Evolutionary conservation across 441 rosid genomes (phyloP).

Genomic region (Dalechampia spathulata): DNA sequence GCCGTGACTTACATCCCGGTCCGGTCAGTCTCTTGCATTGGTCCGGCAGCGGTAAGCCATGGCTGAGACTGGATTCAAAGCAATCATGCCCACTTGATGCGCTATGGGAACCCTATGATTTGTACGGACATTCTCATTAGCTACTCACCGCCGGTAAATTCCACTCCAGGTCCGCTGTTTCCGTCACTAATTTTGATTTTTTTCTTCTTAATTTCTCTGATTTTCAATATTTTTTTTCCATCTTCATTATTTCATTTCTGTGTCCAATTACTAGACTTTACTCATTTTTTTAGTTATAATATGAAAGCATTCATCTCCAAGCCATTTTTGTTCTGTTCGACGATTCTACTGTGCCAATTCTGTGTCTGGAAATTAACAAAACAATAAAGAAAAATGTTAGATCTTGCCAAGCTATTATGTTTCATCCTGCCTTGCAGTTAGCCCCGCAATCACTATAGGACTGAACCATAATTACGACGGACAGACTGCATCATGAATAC

Average conservation of each 20-base stretch:
- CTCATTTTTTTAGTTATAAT: too few species aligned
- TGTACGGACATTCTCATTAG: conserved; percentile 53
- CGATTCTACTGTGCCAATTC: too few species aligned
- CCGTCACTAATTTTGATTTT: conserved; percentile 1
- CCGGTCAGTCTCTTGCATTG: conserved; percentile 82
- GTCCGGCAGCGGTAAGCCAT: conserved; percentile 96
- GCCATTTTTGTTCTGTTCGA: too few species aligned
- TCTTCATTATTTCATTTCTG: not conserved
- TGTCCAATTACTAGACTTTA: not conserved
- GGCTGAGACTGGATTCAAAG: conserved; percentile 70
- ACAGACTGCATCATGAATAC: too few species aligned
- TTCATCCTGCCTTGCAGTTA: too few species aligned
- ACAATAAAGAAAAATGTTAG: too few species aligned
- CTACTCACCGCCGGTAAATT: conserved; percentile 32
- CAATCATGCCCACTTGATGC: conserved; percentile 67
- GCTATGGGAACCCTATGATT: conserved; percentile 72
- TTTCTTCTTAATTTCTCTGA: not conserved
- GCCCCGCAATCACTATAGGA: too few species aligned
- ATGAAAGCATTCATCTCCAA: too few species aligned
- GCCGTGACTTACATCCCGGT: conserved; percentile 82
- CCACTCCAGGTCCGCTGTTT: conserved; percentile 17
- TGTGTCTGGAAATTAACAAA: too few species aligned
- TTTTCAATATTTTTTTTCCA: not conserved
- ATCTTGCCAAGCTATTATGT: too few species aligned
- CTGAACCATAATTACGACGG: too few species aligned